These are phyloP conservation scores for Candida piceae DNA, from an alignment of 805 yeast species.

Conservation along the genomic window DNA sequence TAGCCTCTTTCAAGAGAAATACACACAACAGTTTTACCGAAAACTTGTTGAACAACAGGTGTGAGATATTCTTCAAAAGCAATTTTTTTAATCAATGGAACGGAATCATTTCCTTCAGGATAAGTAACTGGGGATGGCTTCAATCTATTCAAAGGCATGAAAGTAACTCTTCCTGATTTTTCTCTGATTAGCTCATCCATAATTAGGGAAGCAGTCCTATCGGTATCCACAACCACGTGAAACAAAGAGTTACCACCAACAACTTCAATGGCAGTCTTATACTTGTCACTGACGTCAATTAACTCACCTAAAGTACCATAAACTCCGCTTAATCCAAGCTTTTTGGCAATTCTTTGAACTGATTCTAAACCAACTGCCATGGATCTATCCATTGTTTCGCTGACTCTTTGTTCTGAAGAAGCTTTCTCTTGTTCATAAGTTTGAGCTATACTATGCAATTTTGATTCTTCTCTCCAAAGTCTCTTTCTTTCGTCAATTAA, in stretches of 20 bases:
- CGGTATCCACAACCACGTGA: constrained; percentile 85
- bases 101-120: constrained; percentile 62
- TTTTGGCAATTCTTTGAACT: constrained; percentile 56
- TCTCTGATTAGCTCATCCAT: constrained; percentile 71
- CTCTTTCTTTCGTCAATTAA: constrained; percentile 63
- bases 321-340: constrained; percentile 57
- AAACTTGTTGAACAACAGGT: constrained; percentile 71
- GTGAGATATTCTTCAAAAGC: constrained; percentile 52
- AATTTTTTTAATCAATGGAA: constrained; percentile 75
- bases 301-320: constrained; percentile 85
- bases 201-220: constrained; percentile 71
- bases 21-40: constrained; percentile 77
- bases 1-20: constrained; percentile 63
- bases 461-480: constrained; percentile 77
- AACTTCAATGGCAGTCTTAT: constrained; percentile 81
- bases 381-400: constrained; percentile 71
- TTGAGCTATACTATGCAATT: constrained; percentile 49
- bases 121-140: constrained; percentile 37
- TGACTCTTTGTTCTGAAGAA: constrained; percentile 53
- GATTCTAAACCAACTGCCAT: constrained; percentile 65
- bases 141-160: constrained; percentile 81
- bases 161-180: constrained; percentile 80
- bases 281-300: constrained; percentile 74
- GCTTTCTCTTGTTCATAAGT: constrained; percentile 51
- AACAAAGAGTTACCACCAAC: constrained; percentile 84